Conservation (phyloP, 768 basidiomycete species). For the Phanerochaete sordida region DNA sequence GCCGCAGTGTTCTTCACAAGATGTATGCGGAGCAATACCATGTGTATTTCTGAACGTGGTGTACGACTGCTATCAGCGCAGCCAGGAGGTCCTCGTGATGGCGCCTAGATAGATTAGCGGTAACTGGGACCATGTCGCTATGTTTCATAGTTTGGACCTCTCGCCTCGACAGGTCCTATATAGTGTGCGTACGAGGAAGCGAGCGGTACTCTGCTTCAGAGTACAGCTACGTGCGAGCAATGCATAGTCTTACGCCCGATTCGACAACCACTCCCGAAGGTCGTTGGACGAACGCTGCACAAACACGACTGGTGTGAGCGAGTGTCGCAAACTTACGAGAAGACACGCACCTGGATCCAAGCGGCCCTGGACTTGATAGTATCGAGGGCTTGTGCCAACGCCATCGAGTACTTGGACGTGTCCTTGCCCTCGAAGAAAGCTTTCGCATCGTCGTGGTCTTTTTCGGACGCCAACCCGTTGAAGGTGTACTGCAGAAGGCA, state of each 20-base stretch:
- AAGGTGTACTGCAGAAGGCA: background rate
- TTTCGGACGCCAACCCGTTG: constrained; percentile 52
- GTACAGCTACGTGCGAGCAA: background rate
- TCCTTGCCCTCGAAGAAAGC: constrained; percentile 81
- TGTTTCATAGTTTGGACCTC: background rate
- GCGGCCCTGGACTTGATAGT: constrained; percentile 54
- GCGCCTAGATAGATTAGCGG: no score
- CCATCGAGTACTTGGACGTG: constrained; percentile 62
- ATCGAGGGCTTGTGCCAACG: constrained; percentile 67
- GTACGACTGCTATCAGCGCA: no score
- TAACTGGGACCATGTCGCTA: no score
- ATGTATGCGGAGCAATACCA: no score
- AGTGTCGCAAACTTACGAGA: background rate
- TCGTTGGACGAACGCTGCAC: constrained; percentile 58
- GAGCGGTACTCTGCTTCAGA: background rate
- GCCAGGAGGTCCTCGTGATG: no score
- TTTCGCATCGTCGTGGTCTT: constrained; percentile 59
- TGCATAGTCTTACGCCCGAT: background rate
- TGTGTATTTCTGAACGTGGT: no score
- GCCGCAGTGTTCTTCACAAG: no score
- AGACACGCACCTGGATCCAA: constrained; percentile 54
- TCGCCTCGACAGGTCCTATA: background rate
- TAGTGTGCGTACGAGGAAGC: no score
- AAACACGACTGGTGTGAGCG: background rate
- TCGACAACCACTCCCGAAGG: constrained; percentile 49